Base-by-base conservation (phyloP, 345 rosid species). In the Populus alba region DNA sequence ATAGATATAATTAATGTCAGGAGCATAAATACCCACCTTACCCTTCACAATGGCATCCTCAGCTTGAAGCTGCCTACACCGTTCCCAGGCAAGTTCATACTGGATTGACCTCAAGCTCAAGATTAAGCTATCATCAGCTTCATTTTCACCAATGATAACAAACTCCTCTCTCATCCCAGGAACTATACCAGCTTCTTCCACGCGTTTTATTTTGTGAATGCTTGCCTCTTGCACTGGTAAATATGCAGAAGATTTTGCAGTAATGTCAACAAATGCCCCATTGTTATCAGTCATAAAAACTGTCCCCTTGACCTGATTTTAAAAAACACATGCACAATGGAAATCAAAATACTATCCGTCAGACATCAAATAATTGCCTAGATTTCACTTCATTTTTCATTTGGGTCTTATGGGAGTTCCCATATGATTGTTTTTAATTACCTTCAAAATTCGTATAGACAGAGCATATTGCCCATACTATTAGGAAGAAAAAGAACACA, bases 1-100 rank as follows among this genome's bases (percentile, higher is more conserved):
- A 31, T 9, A 70, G 63, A 38, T 45, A 31, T 41, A 62, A 43
- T 47, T 33, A 18, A 22, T 74, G 15, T 13, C 16, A 18, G 12
- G 22, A n/a, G 62, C 15, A 57, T 25, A 62, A 68, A 82, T 66
- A 78, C 87, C 7, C 76, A 91, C 98, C 95, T 92, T 91, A 80
- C 98, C 99, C 92, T 93, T 93, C 63, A 95, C 85, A 66, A 85
- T 82, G 45, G 88, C 97, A 86, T 95, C 98, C 90, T 95, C 99
- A 83, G 97, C 87, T 81, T 93, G 99, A 80, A 95, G 99, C 86
- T 95, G 99, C 83, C 94, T 90, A 57, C 99, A 95, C 71, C 98
- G 86, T 85, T 94, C 98, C 99, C 98, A 94, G 61, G 97, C 94
- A 85, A 93, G 97, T 75, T 90, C 94, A 35, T 87, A 90, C 22